phyloP scores from a whole-genome alignment of 1,284 basidiomycete genomes.

The Farysia itapuensis region DNA sequence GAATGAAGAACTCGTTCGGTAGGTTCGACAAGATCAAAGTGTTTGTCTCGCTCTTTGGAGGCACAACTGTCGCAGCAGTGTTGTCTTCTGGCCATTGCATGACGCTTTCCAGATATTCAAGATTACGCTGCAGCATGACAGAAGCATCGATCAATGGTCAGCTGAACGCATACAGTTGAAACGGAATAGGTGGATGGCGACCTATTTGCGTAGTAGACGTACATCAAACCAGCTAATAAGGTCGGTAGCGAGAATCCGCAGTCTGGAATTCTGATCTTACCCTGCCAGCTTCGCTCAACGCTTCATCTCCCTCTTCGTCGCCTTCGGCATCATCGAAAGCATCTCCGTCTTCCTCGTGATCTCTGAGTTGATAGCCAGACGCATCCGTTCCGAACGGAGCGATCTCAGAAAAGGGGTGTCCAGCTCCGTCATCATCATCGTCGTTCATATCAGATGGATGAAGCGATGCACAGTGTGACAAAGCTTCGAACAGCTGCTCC shows the following conservation, averaged over 20 bases:
- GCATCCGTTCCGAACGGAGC: constrained; percentile 45
- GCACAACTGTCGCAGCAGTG: background rate
- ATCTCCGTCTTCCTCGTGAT: too few species aligned
- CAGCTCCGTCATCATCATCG: constrained; percentile 63
- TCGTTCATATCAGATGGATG: constrained; percentile 67
- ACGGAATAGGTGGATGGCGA: too few species aligned
- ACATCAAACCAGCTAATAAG: constrained; percentile 70
- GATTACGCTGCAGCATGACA: constrained; percentile 22
- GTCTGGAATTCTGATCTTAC: constrained; percentile 87
- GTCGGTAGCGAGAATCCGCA: constrained; percentile 73
- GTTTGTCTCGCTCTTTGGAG: constrained; percentile 22
- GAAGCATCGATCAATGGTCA: too few species aligned
- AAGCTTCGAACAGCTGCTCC: constrained; percentile 80
- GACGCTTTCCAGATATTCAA: constrained; percentile 35
- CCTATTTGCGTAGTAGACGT: too few species aligned
- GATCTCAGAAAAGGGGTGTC: constrained; percentile 51
- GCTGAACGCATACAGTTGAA: background rate
- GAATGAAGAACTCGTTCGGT: constrained; percentile 50
- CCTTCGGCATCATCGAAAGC: too few species aligned
- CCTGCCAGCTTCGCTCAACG: constrained; percentile 80
- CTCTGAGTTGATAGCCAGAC: too few species aligned
- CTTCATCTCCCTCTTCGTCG: constrained; percentile 63
- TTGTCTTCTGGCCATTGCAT: constrained; percentile 33
- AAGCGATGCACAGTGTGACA: constrained; percentile 84
- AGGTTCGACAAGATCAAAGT: constrained; percentile 52